Conservation (phyloP, 2,329 filamentous ascomycete species). For the Zalaria sp. region DNA sequence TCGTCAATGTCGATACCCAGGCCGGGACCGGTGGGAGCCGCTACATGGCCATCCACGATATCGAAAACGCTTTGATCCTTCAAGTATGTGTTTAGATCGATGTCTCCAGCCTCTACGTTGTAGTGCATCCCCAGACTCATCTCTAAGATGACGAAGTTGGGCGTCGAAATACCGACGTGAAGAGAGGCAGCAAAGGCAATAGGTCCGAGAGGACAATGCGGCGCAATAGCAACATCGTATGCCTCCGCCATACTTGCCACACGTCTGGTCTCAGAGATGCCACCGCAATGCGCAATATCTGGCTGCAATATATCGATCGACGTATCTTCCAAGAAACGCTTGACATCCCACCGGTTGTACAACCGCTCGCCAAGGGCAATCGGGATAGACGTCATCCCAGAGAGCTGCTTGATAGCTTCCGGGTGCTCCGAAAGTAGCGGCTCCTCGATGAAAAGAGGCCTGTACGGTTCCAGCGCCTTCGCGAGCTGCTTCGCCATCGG, state of each 20-base stretch:
- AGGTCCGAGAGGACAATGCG: slow-evolving; percentile 60
- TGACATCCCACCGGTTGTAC: slow-evolving; percentile 59
- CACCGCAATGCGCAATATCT: slow-evolving; percentile 57
- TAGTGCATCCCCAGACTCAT: slow-evolving; percentile 74
- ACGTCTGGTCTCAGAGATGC: slow-evolving; percentile 55
- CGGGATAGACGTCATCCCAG: slow-evolving; percentile 42
- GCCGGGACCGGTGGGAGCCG: slow-evolving; percentile 13
- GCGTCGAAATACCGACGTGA: slow-evolving; percentile 47
- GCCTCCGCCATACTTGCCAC: slow-evolving; percentile 60
- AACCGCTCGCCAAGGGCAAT: slow-evolving; percentile 62
- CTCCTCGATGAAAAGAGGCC: slow-evolving; percentile 64
- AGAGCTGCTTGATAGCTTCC: slow-evolving; percentile 49
- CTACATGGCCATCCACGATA: slow-evolving; percentile 15
- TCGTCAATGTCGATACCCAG: slow-evolving; percentile 39
- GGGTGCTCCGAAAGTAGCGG: slow-evolving; percentile 56
- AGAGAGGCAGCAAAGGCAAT: slow-evolving; percentile 59
- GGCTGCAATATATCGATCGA: slow-evolving; percentile 61
- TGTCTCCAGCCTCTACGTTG: slow-evolving; percentile 46
- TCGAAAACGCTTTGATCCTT: slow-evolving; percentile 15
- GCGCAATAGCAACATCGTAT: slow-evolving; percentile 55
- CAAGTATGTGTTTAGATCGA: slow-evolving; percentile 37
- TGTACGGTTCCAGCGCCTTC: slow-evolving; percentile 49
- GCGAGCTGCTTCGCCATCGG: slow-evolving; percentile 72
- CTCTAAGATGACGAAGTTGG: slow-evolving; percentile 61
- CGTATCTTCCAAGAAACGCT: slow-evolving; percentile 53